Base-by-base conservation (phyloP, 2,329 filamentous ascomycete species). In the Fusarium nematophilum region DNA sequence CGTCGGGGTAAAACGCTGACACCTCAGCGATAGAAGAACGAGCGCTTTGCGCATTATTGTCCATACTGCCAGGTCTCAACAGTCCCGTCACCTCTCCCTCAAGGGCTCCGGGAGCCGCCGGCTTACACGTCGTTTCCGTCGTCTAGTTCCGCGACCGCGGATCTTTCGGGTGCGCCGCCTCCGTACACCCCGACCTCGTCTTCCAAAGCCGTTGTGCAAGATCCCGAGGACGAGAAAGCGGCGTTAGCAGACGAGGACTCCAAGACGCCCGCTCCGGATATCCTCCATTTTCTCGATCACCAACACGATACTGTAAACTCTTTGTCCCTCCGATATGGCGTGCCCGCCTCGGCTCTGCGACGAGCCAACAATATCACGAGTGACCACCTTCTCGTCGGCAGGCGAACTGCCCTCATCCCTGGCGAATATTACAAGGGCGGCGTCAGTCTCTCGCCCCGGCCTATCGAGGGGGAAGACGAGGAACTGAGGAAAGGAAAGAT, bases 11-110 rank as follows among this genome's bases (percentile, higher is more conserved):
- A n/a, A n/a, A 25, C 14, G 45, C 60, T 68, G 36, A 66, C 53
- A 31, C 17, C 33, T 15, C 13, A 6, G 33, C n/a, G 17, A 25
- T 63, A 86, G 84, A 76, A 83, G 39, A 92, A 92, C 71, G 78
- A 81, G 25, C 86, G 90, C 33, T 93, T 92, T 75, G 82, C 83
- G 47, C 78, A 80, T 27, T 86, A 86, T 72, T 86, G 86, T 70
- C 91, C 91, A 0, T 94, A 90, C 73, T 95, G 91, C 72, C 91
- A 94, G 74, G 84, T 92, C 65, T 87, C 88, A 5, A 83, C 79
- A 37, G 78, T 75, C 5, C 85, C 87, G 3, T 85, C 85, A 15
- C 68, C 75, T 7, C 74, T 87, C 4, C 80, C 86, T 2, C 86
- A 87, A 74, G 86, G 88, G 9, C 80, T 92, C 18, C 84, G 81